A percentile compares a stretch with the other conserved stretches of the same genome.
Conservation (phyloP, 1,284 basidiomycete species). For the Puccinia triticina region DNA sequence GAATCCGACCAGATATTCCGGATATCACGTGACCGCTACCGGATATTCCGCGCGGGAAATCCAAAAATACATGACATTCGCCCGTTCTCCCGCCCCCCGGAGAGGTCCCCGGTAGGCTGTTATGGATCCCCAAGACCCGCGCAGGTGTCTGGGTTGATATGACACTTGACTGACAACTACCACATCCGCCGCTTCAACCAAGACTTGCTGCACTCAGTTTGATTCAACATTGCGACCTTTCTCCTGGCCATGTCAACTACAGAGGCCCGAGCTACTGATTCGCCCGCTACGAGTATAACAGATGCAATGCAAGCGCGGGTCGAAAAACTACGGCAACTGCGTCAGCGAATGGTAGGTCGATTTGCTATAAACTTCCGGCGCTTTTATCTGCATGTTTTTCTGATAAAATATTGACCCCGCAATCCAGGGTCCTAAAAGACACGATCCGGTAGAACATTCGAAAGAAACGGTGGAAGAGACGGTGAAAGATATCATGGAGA, state of each 20-base stretch:
- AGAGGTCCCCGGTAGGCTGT: no score
- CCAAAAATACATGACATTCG: no score
- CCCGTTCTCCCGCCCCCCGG: no score
- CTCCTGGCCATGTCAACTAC: background rate
- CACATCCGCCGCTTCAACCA: background rate
- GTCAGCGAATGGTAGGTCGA: conserved; percentile 8
- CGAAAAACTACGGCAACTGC: conserved; percentile 23
- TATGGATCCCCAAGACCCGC: no score
- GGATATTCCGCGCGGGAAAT: no score
- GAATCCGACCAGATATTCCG: no score
- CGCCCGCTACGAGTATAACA: background rate
- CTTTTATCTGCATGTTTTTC: background rate
- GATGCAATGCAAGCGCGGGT: conserved; percentile 14
- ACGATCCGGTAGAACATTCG: conserved; percentile 1
- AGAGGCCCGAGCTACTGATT: background rate
- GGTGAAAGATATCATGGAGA: conserved; percentile 45
- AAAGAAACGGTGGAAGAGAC: conserved; percentile 44
- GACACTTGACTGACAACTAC: no score
- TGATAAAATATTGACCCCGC: conserved; percentile 19
- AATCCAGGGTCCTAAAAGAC: conserved; percentile 34
- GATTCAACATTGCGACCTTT: no score
- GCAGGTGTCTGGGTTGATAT: no score
- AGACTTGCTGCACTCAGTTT: background rate
- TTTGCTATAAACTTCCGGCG: background rate
- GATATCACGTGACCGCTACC: no score